Base-by-base conservation (phyloP, 257 asterid genomes). In the Orobanche coerulescens region DNA sequence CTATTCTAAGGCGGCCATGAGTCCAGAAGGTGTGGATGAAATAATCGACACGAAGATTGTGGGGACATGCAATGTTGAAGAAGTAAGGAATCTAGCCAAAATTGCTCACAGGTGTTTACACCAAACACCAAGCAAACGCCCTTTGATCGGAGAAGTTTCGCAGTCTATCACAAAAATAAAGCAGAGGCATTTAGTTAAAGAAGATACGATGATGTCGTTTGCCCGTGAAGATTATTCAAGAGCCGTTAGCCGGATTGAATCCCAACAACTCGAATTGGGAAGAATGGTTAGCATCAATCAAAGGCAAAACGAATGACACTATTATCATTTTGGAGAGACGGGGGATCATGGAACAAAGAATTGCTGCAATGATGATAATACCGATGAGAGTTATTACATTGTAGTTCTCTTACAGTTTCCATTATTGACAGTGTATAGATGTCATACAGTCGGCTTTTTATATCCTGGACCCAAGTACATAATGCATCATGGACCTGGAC, bases 11-110 rank as follows among this genome's bases (percentile, higher is more conserved):
- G 99, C 99, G 13, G 72, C 75, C 1, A 81, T 93, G 99, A 93
- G 95, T 70, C 68, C 81, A 11, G 97, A 89, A 31, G 99, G 99
- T 0, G 82, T 89, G 25, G 96, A 86, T 47, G 99, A 93, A 61
- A 93, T 93, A 64, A 82, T 93, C 9, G 99, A 93, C 79, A 61
- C 81, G 18, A 78, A 78, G 61, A 83, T 93, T 48, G 75, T 59
- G n/a, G 97, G 89, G 30, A 76, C 75, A 15, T 93, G 85, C 75
- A 80, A 78, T 62, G 69, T 68, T 1, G 90, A 80, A 50, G 96
- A 93, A 62, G 95, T 76, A 43, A 81, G 97, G 68, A 76, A 61
- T 47, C 80, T 93, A 26, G 96, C 96, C 26, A 80, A 71, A 57
- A 71, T 86, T 42, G 97, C 95, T 53, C 84, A 83, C 53, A 83